Percentiles rank a stretch among this genome's conserved stretches.
These are phyloP conservation scores for Epichloe sp. DNA, from an alignment of 2,329 filamentous ascomycete genomes.

Conservation along the genomic window DNA sequence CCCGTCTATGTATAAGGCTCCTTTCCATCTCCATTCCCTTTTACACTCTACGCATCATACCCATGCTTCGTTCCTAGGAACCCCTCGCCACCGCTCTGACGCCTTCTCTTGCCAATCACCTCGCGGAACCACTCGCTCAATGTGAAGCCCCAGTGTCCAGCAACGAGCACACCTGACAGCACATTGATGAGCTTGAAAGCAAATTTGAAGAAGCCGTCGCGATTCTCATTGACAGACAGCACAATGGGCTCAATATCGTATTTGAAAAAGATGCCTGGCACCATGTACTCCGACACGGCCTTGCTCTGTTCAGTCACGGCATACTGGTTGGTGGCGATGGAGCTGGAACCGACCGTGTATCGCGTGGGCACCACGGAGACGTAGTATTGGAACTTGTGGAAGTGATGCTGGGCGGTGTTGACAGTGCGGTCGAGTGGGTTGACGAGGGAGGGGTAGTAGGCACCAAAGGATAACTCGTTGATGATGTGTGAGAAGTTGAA, in stretches of 20 bases:
- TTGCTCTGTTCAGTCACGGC: conserved; percentile 84
- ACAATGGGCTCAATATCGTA: conserved; percentile 97
- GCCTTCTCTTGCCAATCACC: conserved; percentile 36
- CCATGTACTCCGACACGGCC: conserved; percentile 50
- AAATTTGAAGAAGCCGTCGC: conserved; percentile 61
- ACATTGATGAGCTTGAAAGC: conserved; percentile 81
- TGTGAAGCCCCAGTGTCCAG: conserved; percentile 86
- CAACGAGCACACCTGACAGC: conserved; percentile 78
- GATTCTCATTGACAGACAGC: conserved; percentile 70
- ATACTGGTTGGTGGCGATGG: conserved; percentile 92
- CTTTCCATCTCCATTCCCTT: background rate
- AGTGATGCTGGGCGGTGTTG: conserved; percentile 60
- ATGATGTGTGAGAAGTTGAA: conserved; percentile 99
- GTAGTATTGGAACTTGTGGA: conserved; percentile 98
- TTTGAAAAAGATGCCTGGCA: conserved; percentile 95
- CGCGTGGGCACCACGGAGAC: conserved; percentile 88
- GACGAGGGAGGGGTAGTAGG: conserved; percentile 85
- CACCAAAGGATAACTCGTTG: conserved; percentile 89
- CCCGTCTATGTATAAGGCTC: background rate
- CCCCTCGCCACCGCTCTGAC: conserved; percentile 32
- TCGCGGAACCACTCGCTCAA: conserved; percentile 61
- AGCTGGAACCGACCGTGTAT: conserved; percentile 58
- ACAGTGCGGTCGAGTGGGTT: conserved; percentile 92
- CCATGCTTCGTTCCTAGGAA: conserved; percentile 35
- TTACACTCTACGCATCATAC: conserved; percentile 11